phyloP scores from a whole-genome alignment of 2,329 filamentous ascomycete genomes.

The Neocatenulostroma microsporum region DNA sequence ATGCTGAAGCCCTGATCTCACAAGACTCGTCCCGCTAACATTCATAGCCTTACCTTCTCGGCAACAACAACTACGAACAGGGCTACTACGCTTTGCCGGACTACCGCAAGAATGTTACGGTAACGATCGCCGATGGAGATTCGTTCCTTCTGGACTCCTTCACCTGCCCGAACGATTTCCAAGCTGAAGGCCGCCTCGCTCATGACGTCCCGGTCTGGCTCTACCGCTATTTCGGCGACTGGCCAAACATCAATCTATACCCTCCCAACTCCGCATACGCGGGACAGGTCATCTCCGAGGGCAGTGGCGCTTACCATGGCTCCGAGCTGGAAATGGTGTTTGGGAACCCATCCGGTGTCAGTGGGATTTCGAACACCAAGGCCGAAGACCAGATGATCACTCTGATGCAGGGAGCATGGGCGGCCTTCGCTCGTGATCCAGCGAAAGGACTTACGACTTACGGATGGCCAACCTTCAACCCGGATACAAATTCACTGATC shows the following conservation, averaged over 20 bases:
- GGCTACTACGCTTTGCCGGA: constrained; percentile 42
- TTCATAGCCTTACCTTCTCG: constrained; percentile 33
- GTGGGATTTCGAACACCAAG: constrained; percentile 13
- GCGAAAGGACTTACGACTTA: constrained; percentile 19
- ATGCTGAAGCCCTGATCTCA: constrained; percentile 4
- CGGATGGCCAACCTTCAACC: constrained; percentile 32
- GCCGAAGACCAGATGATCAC: constrained; percentile 12
- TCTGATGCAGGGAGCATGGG: constrained; percentile 25
- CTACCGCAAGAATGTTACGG: constrained; percentile 33
- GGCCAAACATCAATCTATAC: constrained; percentile 42
- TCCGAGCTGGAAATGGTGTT: constrained; percentile 26
- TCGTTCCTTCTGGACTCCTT: constrained; percentile 14
- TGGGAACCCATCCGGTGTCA: constrained; percentile 22
- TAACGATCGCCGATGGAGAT: constrained; percentile 30
- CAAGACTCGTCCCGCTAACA: constrained; percentile 1
- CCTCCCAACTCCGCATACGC: constrained; percentile 39
- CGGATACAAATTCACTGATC: constrained; percentile 17
- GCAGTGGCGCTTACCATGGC: constrained; percentile 44
- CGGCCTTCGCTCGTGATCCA: constrained; percentile 27
- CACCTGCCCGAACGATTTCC: constrained; percentile 11
- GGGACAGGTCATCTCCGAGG: constrained; percentile 1
- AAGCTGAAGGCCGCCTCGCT: constrained; percentile 16
- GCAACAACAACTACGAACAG: constrained; percentile 42
- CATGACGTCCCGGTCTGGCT: constrained; percentile 5
- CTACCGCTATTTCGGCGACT: constrained; percentile 35